Evolutionary conservation across 2,329 filamentous ascomycete species (phyloP), one percentile per base, ranked within the genome.

Genomic region (Epichloe sylvatica): DNA sequence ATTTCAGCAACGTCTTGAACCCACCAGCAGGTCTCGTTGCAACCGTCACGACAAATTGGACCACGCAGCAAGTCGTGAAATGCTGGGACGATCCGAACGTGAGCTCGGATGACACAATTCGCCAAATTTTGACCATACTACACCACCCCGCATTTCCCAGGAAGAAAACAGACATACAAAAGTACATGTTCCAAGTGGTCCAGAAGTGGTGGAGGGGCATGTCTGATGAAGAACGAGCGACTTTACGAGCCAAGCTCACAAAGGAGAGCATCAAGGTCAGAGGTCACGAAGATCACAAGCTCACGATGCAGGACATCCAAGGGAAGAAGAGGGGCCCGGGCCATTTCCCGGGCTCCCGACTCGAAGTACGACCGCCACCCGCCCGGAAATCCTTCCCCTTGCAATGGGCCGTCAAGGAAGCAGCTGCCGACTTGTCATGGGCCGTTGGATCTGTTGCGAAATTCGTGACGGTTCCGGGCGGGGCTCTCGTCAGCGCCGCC

Each of bases 141-240:
- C 90, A 96, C 63, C 89, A 96, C 62, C 90, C 90, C 0, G 84
- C 83, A 2, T 71, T 86, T 38, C 80, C 88, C 9, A 77, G 91
- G 56, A 77, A 82, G 52, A 74, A 74, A 53, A 74, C 83, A 50
- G 82, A 91, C 61, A 79, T 89, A 33, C 90, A 95, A 56, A 75
- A 77, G 46, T 81, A 80, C 49, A 95, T 95, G 89, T 94, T 85
- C 65, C 74, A 80, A 34, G 82, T 82, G 0, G 86, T 95, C 1
- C 75, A 84, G 54, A 73, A 76, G 49, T 95, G 89, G 89, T 81
- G 78, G 1, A 74, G 84, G 41, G 75, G 78, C 45, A 55, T 60
- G 30, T 54, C 55, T 0, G 41, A 49, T 0, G 45, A 57, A 1
- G 60, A 62, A 47, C 55, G 56, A 36, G 39, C 44, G 7, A 54